phyloP scores from a whole-genome alignment of 2,329 filamentous ascomycete genomes.

The Helotiales sp. region DNA sequence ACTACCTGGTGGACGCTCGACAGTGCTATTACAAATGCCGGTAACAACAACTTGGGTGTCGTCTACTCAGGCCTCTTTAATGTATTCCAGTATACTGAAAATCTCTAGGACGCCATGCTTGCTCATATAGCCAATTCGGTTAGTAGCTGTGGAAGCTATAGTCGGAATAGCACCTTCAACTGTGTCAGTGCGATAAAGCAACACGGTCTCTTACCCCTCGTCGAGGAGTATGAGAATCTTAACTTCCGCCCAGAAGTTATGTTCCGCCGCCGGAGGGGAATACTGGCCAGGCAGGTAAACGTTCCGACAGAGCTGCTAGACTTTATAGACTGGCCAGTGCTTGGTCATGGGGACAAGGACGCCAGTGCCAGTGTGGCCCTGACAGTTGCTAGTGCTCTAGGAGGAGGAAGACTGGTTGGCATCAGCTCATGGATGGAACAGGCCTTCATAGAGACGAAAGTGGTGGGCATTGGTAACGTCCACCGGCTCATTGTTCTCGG shows the following conservation, averaged over 20 bases:
- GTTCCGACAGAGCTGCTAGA: constrained; percentile 88
- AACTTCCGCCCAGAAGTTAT: constrained; percentile 91
- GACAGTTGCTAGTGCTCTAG: constrained; percentile 85
- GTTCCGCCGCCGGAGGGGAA: constrained; percentile 85
- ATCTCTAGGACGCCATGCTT: constrained; percentile 89
- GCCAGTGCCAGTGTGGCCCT: constrained; percentile 93
- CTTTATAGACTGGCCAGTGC: constrained; percentile 85
- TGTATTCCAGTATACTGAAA: constrained; percentile 91
- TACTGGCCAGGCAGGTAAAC: constrained; percentile 81
- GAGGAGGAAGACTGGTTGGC: constrained; percentile 79
- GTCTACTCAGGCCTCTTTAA: constrained; percentile 86
- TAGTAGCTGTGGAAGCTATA: constrained; percentile 80
- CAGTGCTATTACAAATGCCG: constrained; percentile 74
- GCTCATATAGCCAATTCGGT: constrained; percentile 83
- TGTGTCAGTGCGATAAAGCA: constrained; percentile 89
- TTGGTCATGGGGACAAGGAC: constrained; percentile 92
- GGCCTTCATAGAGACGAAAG: constrained; percentile 74
- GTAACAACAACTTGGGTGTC: constrained; percentile 78
- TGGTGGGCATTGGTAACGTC: constrained; percentile 81
- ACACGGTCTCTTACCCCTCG: constrained; percentile 87
- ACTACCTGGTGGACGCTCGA: constrained; percentile 78
- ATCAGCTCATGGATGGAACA: constrained; percentile 84
- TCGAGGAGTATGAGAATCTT: constrained; percentile 82
- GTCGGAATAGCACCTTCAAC: constrained; percentile 73
- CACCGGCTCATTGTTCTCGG: constrained; percentile 81